Conservation (phyloP, 176 grass and related monocot species). For the Zea mays region Zm-B73-REFERENCE-NAM-5.0 NC_050098.1:217605501-217606000, state of each 20-base stretch:
- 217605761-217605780: background rate
- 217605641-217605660: background rate
- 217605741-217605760: background rate
- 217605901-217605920: background rate
- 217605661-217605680: background rate
- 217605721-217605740: background rate
- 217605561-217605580: background rate
- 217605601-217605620: background rate
- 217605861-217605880: background rate
- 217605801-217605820: background rate
- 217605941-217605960: background rate
- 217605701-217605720: background rate
- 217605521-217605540: conserved; percentile 20
- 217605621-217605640: background rate
- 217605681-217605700: background rate
- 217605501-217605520: conserved; percentile 98
- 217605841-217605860: background rate
- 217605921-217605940: background rate
- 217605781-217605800: background rate
- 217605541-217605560: conserved; percentile 1
- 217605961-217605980: background rate
- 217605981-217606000: background rate
- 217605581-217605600: background rate
- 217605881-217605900: background rate
- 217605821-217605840: background rate